phyloP scores from a whole-genome alignment of 148 eudicot genomes.

The Nepenthes mirabilis region DNA sequence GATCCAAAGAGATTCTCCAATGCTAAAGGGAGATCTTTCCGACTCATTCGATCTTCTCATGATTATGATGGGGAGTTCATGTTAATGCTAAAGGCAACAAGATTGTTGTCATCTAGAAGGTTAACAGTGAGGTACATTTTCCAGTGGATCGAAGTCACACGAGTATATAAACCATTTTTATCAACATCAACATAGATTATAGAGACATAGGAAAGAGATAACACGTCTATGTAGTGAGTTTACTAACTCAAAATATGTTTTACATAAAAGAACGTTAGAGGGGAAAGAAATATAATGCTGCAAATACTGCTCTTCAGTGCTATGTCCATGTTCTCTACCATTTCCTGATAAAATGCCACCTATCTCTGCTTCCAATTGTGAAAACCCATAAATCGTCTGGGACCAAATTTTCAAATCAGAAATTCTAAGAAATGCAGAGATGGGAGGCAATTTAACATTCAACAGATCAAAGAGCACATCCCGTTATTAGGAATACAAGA shows the following conservation, averaged over 20 bases:
- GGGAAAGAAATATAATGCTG: not conserved
- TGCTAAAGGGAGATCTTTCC: no score
- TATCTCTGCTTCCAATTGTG: constrained; percentile 36
- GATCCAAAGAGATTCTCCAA: no score
- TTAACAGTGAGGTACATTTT: no score
- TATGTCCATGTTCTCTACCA: constrained; percentile 16
- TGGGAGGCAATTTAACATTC: constrained; percentile 46
- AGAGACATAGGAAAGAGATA: no score
- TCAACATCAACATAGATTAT: no score
- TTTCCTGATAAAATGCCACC: constrained; percentile 53
- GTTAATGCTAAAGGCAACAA: no score
- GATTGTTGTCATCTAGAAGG: no score
- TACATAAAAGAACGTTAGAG: not conserved
- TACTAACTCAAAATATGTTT: not conserved
- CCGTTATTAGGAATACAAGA: constrained; percentile 17
- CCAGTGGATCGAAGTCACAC: no score
- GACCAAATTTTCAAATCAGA: constrained; percentile 7
- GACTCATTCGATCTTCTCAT: no score
- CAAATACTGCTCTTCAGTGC: constrained; percentile 10
- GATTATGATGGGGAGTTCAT: no score
- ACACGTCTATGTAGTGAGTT: not conserved
- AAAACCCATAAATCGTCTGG: constrained; percentile 3
- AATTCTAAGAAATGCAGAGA: constrained; percentile 30
- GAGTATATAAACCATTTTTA: no score
- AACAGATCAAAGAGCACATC: constrained; percentile 13